Evolutionary conservation across 1,284 basidiomycete genomes (phyloP).

Genomic region (Anthracocystis walkeri): DNA sequence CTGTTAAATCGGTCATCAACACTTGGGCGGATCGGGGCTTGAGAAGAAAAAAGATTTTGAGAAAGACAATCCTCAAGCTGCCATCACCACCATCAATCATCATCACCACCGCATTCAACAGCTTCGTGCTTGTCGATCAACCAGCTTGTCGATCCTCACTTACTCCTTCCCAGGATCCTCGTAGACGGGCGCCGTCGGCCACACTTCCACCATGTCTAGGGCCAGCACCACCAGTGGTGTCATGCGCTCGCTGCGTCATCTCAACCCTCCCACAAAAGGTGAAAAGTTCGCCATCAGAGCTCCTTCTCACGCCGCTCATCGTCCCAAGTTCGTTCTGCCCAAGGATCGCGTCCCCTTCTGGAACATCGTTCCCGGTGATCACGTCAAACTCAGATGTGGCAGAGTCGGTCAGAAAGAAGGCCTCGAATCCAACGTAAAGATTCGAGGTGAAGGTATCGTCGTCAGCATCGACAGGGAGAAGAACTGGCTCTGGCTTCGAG

Average conservation of each 20-base stretch:
- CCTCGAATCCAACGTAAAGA: slow-evolving; percentile 40
- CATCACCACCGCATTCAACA: not conserved
- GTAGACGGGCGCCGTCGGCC: not conserved
- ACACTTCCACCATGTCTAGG: slow-evolving; percentile 24
- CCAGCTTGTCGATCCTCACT: not conserved
- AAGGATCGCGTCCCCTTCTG: slow-evolving; percentile 70
- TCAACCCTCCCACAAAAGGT: slow-evolving; percentile 59
- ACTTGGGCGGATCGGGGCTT: no score
- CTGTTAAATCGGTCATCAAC: not conserved
- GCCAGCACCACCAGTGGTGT: slow-evolving; percentile 47
- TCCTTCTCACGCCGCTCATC: slow-evolving; percentile 65
- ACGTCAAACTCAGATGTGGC: slow-evolving; percentile 67
- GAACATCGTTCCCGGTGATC: slow-evolving; percentile 70
- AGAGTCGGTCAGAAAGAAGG: slow-evolving; percentile 53
- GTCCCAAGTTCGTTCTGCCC: slow-evolving; percentile 67
- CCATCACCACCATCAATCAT: slow-evolving; percentile 1
- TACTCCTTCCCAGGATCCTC: not conserved
- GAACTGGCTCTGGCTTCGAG: slow-evolving; percentile 64
- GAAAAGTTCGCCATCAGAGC: slow-evolving; percentile 64
- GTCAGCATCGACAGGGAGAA: slow-evolving; percentile 60
- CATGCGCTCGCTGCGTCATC: slow-evolving; percentile 68
- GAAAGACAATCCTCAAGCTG: slow-evolving; percentile 1
- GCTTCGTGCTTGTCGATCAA: not conserved
- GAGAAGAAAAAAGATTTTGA: slow-evolving; percentile 33
- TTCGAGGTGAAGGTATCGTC: slow-evolving; percentile 65